Percentiles rank a stretch among this genome's conserved stretches.
Conservation (phyloP, 176 grass and related monocot genomes). For the Triticum aestivum region DNA sequence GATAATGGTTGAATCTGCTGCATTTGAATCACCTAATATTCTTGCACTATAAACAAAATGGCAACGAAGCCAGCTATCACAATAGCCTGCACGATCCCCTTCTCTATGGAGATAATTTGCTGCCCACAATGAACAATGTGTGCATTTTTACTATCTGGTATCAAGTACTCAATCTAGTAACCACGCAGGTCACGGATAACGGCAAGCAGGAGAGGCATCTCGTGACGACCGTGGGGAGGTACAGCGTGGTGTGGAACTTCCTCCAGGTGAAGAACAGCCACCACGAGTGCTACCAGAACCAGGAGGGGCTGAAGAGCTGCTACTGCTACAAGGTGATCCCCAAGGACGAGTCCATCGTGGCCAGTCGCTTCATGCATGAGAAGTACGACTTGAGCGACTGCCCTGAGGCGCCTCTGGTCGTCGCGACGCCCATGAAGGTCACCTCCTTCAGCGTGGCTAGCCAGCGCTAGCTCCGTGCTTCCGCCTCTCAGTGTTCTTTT, state of each 20-base stretch:
- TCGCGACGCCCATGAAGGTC: constrained; percentile 88
- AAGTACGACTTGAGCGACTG: constrained; percentile 68
- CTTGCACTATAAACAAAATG: background rate
- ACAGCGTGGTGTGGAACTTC: constrained; percentile 94
- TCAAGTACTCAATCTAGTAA: background rate
- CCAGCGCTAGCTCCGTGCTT: constrained; percentile 48
- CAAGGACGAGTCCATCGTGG: constrained; percentile 80
- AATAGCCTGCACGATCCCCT: background rate
- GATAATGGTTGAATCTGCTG: background rate
- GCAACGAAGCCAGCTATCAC: background rate
- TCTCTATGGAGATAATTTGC: background rate
- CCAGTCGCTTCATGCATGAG: constrained; percentile 87
- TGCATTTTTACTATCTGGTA: background rate
- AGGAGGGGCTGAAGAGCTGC: constrained; percentile 86
- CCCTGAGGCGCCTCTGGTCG: constrained; percentile 77
- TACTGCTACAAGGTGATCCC: constrained; percentile 95
- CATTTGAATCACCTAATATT: background rate
- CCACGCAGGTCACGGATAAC: constrained; percentile 64
- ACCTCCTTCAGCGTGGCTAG: constrained; percentile 77
- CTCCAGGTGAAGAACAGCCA: constrained; percentile 86
- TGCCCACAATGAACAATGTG: background rate
- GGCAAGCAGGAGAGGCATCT: constrained; percentile 90
- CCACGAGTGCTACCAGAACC: constrained; percentile 78
- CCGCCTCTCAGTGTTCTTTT: background rate
- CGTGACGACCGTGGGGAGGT: constrained; percentile 80